Percentiles rank a stretch among this genome's conserved stretches.
phyloP scores from a whole-genome alignment of 176 grass and related monocot genomes.

The Avena eriantha region DNA sequence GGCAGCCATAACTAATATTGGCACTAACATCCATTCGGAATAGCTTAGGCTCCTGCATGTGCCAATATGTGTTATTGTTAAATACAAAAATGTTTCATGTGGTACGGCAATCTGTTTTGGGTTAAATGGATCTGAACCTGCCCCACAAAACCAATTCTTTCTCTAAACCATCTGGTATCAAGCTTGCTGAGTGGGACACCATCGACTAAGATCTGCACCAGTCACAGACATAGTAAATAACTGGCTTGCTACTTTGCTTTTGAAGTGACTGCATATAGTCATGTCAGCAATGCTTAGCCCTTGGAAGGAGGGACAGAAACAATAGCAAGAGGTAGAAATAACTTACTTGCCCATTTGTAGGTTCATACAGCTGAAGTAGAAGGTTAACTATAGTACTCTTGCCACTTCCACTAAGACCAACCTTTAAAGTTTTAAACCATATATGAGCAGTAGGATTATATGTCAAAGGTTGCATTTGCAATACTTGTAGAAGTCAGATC shows the following conservation, averaged over 20 bases:
- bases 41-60: slow-evolving; percentile 85
- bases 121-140: slow-evolving; percentile 66
- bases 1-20: slow-evolving; percentile 91
- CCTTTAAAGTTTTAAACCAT: slow-evolving; percentile 57
- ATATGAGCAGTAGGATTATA: slow-evolving; percentile 28
- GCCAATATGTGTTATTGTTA: slow-evolving; percentile 16
- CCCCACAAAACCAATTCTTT: slow-evolving; percentile 94
- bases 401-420: slow-evolving; percentile 98
- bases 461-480: slow-evolving; percentile 1
- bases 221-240: slow-evolving; percentile 7
- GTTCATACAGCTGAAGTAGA: slow-evolving; percentile 85
- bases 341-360: slow-evolving; percentile 86
- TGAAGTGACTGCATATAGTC: slow-evolving; percentile 8
- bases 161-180: slow-evolving; percentile 92
- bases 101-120: background rate
- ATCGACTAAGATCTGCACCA: slow-evolving; percentile 80
- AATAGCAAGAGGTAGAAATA: slow-evolving; percentile 26
- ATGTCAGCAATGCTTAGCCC: background rate
- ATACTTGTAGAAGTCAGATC: slow-evolving; percentile 1
- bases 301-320: background rate
- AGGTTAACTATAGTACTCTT: slow-evolving; percentile 96
- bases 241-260: slow-evolving; percentile 10
- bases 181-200: slow-evolving; percentile 71
- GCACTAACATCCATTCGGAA: slow-evolving; percentile 90
- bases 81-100: slow-evolving; percentile 8